phyloP scores from a whole-genome alignment of 2,329 filamentous ascomycete species.

The Xylaria sp. region DNA sequence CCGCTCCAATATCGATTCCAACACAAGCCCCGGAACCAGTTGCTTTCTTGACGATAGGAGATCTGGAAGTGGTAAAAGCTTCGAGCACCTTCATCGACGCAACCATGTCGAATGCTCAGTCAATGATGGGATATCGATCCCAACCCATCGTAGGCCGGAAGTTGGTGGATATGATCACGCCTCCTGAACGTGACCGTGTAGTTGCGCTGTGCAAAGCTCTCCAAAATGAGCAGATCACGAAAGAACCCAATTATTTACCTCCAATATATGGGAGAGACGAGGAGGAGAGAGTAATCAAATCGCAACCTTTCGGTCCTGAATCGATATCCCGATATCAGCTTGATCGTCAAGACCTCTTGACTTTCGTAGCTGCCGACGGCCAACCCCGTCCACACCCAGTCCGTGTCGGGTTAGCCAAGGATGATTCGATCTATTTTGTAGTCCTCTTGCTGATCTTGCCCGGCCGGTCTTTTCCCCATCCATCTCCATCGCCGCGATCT shows the following conservation, averaged over 20 bases:
- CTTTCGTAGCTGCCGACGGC: conserved; percentile 63
- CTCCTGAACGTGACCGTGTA: conserved; percentile 64
- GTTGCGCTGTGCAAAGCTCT: conserved; percentile 61
- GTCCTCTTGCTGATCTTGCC: conserved; percentile 59
- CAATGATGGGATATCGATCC: conserved; percentile 51
- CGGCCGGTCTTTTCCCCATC: conserved; percentile 54
- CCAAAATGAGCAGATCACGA: conserved; percentile 66
- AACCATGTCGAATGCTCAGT: conserved; percentile 48
- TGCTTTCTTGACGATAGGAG: conserved; percentile 65
- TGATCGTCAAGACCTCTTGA: conserved; percentile 65
- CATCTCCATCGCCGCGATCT: conserved; percentile 57
- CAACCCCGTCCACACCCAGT: conserved; percentile 61
- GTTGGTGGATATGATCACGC: conserved; percentile 64
- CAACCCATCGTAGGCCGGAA: conserved; percentile 59
- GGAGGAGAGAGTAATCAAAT: conserved; percentile 65
- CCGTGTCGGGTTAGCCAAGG: conserved; percentile 67
- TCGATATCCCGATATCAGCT: conserved; percentile 63
- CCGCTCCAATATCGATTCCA: conserved; percentile 55
- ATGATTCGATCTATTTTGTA: conserved; percentile 71
- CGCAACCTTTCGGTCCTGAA: conserved; percentile 63
- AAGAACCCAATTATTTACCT: conserved; percentile 70
- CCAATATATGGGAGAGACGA: conserved; percentile 68
- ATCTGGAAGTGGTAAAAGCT: conserved; percentile 66
- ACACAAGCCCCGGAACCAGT: conserved; percentile 60
- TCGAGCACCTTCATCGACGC: conserved; percentile 67